These are phyloP conservation scores for Paramarasmius palmivorus DNA, from an alignment of 1,284 basidiomycete genomes.

Conservation along the genomic window DNA sequence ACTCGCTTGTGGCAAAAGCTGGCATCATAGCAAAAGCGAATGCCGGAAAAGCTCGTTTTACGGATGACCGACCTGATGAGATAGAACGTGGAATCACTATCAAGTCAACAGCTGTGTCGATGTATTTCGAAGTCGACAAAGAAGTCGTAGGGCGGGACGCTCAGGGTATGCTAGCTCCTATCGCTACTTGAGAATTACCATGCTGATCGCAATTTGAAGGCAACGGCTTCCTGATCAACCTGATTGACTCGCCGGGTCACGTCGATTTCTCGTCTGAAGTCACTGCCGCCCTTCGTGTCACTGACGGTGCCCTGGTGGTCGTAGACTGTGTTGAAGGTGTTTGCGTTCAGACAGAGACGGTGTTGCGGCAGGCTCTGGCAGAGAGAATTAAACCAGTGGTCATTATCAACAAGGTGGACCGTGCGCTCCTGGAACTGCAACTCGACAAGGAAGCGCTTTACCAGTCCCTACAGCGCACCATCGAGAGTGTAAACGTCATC, in stretches of 20 bases:
- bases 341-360: slow-evolving; percentile 99
- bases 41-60: slow-evolving; percentile 97
- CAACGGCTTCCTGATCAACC: slow-evolving; percentile 98
- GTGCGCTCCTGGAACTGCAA: slow-evolving; percentile 98
- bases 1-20: slow-evolving; percentile 98
- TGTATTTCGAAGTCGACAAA: slow-evolving; percentile 98
- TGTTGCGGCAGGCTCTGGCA: slow-evolving; percentile 94
- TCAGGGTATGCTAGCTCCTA: slow-evolving; percentile 55
- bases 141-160: slow-evolving; percentile 97
- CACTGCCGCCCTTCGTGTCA: slow-evolving; percentile 99
- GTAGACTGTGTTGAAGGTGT: slow-evolving; percentile 99
- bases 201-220: slow-evolving; percentile 47
- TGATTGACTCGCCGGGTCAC: slow-evolving; percentile 99
- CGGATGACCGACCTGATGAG: slow-evolving; percentile 97
- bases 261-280: slow-evolving; percentile 99
- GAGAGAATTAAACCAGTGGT: slow-evolving; percentile 99
- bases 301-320: slow-evolving; percentile 97
- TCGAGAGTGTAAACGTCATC: slow-evolving; percentile 99
- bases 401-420: slow-evolving; percentile 99
- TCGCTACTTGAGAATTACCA: slow-evolving; percentile 3
- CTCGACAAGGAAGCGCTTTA: slow-evolving; percentile 96
- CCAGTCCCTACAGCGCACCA: slow-evolving; percentile 97
- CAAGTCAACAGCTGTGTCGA: slow-evolving; percentile 99
- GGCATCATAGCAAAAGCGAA: slow-evolving; percentile 98
- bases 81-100: slow-evolving; percentile 99